Evolutionary conservation across 225 moss, liverwort and hornwort genomes (phyloP), one percentile per base, ranked within the genome.

Genomic region (Asterella californica): DNA sequence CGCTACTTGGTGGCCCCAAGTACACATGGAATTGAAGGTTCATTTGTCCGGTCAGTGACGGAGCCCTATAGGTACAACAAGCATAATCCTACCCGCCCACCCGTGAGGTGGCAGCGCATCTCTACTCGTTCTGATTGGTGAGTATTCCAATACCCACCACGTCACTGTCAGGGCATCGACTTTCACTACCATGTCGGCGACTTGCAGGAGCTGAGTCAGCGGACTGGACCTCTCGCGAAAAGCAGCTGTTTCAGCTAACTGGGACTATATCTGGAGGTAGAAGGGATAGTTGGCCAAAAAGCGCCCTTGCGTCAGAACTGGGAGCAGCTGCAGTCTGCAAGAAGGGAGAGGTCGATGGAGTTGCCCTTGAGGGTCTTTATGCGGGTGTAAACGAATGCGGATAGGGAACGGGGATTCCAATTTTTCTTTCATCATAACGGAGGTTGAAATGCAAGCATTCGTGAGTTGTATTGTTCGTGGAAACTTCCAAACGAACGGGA

Each of bases 71-170:
- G 9, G 9, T 61, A 61, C 61, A 61, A 25, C 22, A 6, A 19
- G 59, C 59, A 59, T 48, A 52, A 52, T 52, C 12, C 14, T 1
- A 12, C 52, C 52, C 52, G 1, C 10, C 17, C 17, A 10, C 17
- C 25, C 61, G n/a, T 61, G 61, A 61, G 61, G 61, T 61, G 61
- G 61, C 61, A 61, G 61, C n/a, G 57, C 61, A 27, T 61, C 61
- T 25, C 59, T 22, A 3, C 59, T 22, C 24, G 27, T 61, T 27
- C n/a, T 27, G 61, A 11, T 27, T 61, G n/a, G 61, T 61, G 6
- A 4, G n/a, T 10, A 27, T 27, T 21, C 61, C 61, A 27, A 27
- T 2, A 61, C 61, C 61, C n/a, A 61, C 61, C n/a, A 61, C 61
- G n/a, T 60, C 59, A 25, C 24, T 52, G 52, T 52, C 52, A 52